A percentile compares a stretch with the other conserved stretches of the same genome.
Conservation (phyloP, 441 rosid species). For the Metrosideros polymorpha region DNA sequence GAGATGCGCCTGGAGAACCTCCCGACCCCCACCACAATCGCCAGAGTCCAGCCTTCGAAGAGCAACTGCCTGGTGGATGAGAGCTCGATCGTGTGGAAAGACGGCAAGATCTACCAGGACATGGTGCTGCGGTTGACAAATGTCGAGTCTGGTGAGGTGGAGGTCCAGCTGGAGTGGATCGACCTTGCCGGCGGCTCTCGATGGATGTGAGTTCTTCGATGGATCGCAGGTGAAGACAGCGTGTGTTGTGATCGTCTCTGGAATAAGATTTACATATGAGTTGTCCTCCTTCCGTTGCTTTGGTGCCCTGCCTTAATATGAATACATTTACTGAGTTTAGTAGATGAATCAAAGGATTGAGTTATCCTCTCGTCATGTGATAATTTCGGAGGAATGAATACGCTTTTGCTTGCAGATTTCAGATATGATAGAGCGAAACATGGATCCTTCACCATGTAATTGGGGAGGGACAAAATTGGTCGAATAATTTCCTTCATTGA, state of each 20-base stretch:
- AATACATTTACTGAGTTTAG: background rate
- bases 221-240: background rate
- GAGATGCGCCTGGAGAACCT: background rate
- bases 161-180: conserved; percentile 5
- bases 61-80: background rate
- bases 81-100: conserved; percentile 1
- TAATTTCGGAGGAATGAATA: background rate
- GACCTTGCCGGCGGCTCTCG: background rate
- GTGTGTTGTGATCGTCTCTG: background rate
- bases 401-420: background rate
- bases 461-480: background rate
- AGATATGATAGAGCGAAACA: background rate
- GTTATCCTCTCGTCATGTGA: background rate
- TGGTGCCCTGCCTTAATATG: background rate
- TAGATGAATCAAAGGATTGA: background rate
- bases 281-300: background rate
- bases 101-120: conserved; percentile 5
- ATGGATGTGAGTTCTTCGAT: background rate
- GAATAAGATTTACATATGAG: background rate
- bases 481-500: too few species aligned
- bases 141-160: background rate
- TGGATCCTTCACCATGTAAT: background rate
- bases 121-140: conserved; percentile 1
- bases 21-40: background rate
- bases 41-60: background rate